phyloP scores from a whole-genome alignment of 139 green algal species.

The Penium margaritaceum region DNA sequence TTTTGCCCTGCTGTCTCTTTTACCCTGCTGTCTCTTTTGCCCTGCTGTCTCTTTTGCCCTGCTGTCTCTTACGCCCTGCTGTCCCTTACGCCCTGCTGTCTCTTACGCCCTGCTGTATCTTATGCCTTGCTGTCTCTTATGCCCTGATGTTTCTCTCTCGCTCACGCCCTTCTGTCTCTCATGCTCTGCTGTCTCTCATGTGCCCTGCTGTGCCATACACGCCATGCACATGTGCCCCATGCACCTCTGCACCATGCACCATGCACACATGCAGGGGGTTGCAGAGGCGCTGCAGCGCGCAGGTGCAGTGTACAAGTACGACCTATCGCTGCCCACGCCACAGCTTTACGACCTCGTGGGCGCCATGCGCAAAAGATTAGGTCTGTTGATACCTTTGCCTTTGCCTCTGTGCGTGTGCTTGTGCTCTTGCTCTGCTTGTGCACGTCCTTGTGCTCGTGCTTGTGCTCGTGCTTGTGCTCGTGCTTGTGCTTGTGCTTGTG shows the following conservation, averaged over 20 bases:
- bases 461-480: too few species aligned
- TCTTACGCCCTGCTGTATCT: neutral
- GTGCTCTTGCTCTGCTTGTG: neutral
- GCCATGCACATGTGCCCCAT: neutral
- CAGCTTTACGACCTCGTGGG: slow-evolving; percentile 79
- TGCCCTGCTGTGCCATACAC: neutral
- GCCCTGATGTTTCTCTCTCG: neutral
- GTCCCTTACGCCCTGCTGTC: too few species aligned
- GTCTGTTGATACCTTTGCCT: neutral
- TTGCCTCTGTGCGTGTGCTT: neutral
- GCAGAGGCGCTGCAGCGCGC: slow-evolving; percentile 66
- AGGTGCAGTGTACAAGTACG: slow-evolving; percentile 79
- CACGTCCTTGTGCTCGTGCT: too few species aligned
- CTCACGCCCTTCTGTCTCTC: neutral
- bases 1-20: too few species aligned
- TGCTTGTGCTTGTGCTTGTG: too few species aligned
- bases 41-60: too few species aligned
- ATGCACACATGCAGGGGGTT: slow-evolving; percentile 44
- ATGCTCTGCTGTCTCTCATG: neutral
- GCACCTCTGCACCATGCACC: too few species aligned
- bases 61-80: too few species aligned
- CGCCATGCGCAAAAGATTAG: slow-evolving; percentile 52
- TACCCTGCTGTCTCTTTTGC: too few species aligned
- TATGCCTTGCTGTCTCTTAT: neutral
- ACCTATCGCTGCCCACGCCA: slow-evolving; percentile 55